These are phyloP conservation scores for Xylaria scruposa DNA, from an alignment of 495 filamentous ascomycete species.

Conservation along the genomic window DNA sequence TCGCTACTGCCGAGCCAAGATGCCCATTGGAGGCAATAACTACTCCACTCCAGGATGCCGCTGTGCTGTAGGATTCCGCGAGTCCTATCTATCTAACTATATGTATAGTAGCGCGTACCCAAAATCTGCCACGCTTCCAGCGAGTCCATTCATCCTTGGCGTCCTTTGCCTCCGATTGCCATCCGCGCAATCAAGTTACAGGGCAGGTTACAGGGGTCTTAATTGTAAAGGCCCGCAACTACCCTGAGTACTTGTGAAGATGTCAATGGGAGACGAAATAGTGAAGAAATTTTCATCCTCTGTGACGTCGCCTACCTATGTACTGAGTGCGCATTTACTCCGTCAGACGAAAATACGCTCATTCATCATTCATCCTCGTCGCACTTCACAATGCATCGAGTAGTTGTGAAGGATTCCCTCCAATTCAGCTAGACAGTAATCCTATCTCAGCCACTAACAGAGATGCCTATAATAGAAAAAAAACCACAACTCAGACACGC, in stretches of 20 bases:
- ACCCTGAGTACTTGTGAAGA: too few relatives aligned
- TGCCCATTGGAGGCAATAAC: neutral
- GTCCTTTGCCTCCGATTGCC: neutral
- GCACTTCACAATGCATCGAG: neutral
- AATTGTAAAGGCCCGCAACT: constrained; percentile 11
- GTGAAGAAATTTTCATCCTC: constrained; percentile 3
- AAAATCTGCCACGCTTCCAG: neutral
- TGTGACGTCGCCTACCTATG: neutral
- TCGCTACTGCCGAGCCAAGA: neutral
- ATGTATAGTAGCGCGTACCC: too few relatives aligned
- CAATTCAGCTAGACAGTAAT: neutral
- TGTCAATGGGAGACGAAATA: neutral
- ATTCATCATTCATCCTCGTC: neutral
- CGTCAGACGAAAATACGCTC: neutral
- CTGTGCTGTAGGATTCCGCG: neutral
- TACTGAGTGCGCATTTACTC: neutral
- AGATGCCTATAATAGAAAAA: neutral
- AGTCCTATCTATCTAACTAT: neutral
- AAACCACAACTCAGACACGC: neutral
- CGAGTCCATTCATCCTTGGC: neutral
- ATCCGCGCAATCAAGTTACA: neutral
- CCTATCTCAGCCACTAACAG: neutral
- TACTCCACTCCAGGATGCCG: neutral
- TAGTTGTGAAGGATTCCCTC: neutral
- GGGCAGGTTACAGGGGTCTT: constrained; percentile 7